These are phyloP conservation scores for Pythium phragmiticola DNA, from an alignment of 352 stramenopile genomes.

Conservation along the genomic window DNA sequence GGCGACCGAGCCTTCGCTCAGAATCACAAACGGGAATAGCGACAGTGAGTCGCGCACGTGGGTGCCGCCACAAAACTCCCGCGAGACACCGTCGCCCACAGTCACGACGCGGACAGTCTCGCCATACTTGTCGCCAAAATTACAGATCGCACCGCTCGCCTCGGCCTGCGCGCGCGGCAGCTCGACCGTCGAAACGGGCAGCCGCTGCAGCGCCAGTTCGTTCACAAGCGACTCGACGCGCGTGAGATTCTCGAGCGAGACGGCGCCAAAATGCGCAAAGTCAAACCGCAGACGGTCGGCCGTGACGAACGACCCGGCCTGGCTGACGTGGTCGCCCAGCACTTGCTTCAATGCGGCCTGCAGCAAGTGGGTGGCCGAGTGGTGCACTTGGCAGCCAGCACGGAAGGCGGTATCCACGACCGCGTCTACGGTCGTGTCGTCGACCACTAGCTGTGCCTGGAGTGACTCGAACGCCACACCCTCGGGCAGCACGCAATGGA, in stretches of 20 bases:
- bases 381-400: slow-evolving; percentile 54
- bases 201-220: slow-evolving; percentile 39
- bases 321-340: slow-evolving; percentile 69
- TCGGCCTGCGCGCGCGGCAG: slow-evolving; percentile 52
- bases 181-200: slow-evolving; percentile 40
- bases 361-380: slow-evolving; percentile 80
- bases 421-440: slow-evolving; percentile 31
- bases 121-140: slow-evolving; percentile 86
- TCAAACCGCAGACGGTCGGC: slow-evolving; percentile 73
- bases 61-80: slow-evolving; percentile 80
- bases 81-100: slow-evolving; percentile 46
- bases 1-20: slow-evolving; percentile 77
- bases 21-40: slow-evolving; percentile 71
- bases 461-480: slow-evolving; percentile 32
- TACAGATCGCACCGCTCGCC: slow-evolving; percentile 65
- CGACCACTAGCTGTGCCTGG: slow-evolving; percentile 20
- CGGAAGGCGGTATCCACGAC: slow-evolving; percentile 53
- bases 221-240: slow-evolving; percentile 62
- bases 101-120: slow-evolving; percentile 74
- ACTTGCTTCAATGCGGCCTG: slow-evolving; percentile 66
- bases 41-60: slow-evolving; percentile 48
- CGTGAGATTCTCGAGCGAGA: slow-evolving; percentile 61
- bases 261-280: slow-evolving; percentile 74
- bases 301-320: slow-evolving; percentile 68
- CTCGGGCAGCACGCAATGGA: slow-evolving; percentile 44